Evolutionary conservation across 352 stramenopile genomes (phyloP).

Genomic region (Phytophthora sojae): DNA sequence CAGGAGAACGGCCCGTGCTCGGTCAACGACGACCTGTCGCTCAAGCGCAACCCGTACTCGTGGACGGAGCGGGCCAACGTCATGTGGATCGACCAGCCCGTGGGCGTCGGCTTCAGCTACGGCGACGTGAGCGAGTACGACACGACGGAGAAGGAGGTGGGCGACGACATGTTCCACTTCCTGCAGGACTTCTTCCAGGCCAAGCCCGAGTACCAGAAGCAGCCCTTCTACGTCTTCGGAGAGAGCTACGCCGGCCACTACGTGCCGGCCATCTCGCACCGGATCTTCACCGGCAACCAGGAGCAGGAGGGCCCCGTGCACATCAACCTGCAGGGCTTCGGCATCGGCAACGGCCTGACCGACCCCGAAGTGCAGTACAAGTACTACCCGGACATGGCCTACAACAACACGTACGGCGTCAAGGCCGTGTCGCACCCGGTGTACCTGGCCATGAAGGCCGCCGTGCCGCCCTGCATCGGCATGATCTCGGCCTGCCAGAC

Average conservation of each 20-base stretch:
- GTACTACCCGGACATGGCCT: conserved; percentile 89
- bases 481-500: conserved; percentile 92
- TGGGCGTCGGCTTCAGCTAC: conserved; percentile 95
- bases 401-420: conserved; percentile 91
- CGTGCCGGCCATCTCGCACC: conserved; percentile 83
- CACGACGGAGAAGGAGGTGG: conserved; percentile 93
- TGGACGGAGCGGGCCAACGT: conserved; percentile 96
- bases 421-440: conserved; percentile 68
- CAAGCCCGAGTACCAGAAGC: conserved; percentile 91
- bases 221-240: conserved; percentile 94
- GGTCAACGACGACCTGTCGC: conserved; percentile 92
- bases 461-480: conserved; percentile 60
- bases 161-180: conserved; percentile 97
- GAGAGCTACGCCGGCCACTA: conserved; percentile 96
- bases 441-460: conserved; percentile 76
- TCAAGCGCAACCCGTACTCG: conserved; percentile 89
- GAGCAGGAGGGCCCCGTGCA: conserved; percentile 52
- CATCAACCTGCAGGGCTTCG: conserved; percentile 94
- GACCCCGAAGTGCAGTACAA: conserved; percentile 92
- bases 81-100: conserved; percentile 97
- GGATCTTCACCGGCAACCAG: conserved; percentile 82
- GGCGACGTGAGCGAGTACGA: conserved; percentile 90
- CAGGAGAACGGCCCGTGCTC: conserved; percentile 97
- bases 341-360: conserved; percentile 97
- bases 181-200: conserved; percentile 94